These are phyloP conservation scores for Symbiodinium pilosum DNA, from an alignment of 73 alveolate species.

Conservation along the genomic window DNA sequence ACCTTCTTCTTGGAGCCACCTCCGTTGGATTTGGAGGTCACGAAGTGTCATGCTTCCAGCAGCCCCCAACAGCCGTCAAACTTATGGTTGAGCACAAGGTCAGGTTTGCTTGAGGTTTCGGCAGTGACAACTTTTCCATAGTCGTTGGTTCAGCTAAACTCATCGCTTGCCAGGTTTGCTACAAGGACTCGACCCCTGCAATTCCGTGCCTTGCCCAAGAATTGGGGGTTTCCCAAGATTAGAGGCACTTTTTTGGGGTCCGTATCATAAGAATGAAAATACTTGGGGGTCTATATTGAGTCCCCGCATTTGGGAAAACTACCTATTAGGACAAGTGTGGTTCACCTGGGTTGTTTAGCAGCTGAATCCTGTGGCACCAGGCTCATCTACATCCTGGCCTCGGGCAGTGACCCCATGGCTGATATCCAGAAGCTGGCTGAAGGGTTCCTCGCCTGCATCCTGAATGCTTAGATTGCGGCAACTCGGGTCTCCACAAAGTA, in stretches of 20 bases:
- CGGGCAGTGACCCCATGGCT: constrained; percentile 99
- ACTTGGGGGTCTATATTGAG: no score
- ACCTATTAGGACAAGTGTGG: no score
- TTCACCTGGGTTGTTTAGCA: not conserved
- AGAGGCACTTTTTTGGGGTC: no score
- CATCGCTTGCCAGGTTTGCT: constrained; percentile 51
- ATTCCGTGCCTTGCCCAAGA: constrained; percentile 32
- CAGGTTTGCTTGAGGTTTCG: no score
- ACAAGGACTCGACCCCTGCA: constrained; percentile 79
- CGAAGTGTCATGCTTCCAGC: no score
- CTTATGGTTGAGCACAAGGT: no score
- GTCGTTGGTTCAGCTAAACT: no score
- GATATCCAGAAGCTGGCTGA: constrained; percentile 99
- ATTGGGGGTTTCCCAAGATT: no score
- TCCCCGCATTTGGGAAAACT: no score
- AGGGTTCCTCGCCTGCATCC: not conserved
- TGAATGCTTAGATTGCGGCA: not conserved
- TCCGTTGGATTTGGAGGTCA: constrained; percentile 98
- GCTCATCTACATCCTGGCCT: constrained; percentile 98
- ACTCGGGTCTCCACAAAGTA: not conserved
- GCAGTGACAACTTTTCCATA: not conserved
- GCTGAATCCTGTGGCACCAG: not conserved
- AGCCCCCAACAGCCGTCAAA: no score
- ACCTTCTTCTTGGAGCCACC: constrained; percentile 99
- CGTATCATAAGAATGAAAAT: no score